Base-by-base conservation (phyloP, 768 basidiomycete species). In the Ephemerocybe angulata region DNA sequence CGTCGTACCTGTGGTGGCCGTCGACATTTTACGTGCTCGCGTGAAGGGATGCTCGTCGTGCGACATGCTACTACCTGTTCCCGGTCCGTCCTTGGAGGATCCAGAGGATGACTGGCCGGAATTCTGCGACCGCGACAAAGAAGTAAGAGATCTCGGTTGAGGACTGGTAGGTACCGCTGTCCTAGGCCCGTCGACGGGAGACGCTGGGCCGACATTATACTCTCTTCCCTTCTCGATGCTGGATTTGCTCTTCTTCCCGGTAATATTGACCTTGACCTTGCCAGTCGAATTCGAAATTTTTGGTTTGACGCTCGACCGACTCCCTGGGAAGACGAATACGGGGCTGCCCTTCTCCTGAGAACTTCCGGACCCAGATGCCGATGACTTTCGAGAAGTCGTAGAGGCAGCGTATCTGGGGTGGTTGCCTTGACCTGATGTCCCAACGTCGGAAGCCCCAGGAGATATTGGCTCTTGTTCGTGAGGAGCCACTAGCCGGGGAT, bases 311-410 rank as follows among this genome's bases (percentile, higher is more conserved):
- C 55, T 55, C 10, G 69, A 66, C 12, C 67, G 59, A 3, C 63
- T 62, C 17, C 67, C 66, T 12, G 69, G 69, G 42, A 63, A 66
- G 17, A 70, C 53, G 46, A 67, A 70, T 17, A 37, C 58, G 13
- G 56, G 44, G 11, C 63, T 17, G 29, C 38, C 44, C 11, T 51
- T 17, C n/a, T 53, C n/a, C 19, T n/a, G 21, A 15, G 53, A 44
- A 13, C 53, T 41, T 6, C 33, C 31, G 15, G 61, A 57, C 25
- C n/a, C n/a, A n/a, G n/a, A n/a, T n/a, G 47, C 37, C 4, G n/a
- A 19, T 24, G 58, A 59, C 22, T 30, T 44, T 8, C 29, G 44
- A 8, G 51, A 57, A n/a, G 56, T 40, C 30, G 43, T 49, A 12
- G 44, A 52, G 24, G 42, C 22, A 8, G 31, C 29, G 10, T 52